Evolutionary conservation across 2,329 filamentous ascomycete species (phyloP), one percentile per base, ranked within the genome.

Genomic region (Phialophora chinensis): DNA sequence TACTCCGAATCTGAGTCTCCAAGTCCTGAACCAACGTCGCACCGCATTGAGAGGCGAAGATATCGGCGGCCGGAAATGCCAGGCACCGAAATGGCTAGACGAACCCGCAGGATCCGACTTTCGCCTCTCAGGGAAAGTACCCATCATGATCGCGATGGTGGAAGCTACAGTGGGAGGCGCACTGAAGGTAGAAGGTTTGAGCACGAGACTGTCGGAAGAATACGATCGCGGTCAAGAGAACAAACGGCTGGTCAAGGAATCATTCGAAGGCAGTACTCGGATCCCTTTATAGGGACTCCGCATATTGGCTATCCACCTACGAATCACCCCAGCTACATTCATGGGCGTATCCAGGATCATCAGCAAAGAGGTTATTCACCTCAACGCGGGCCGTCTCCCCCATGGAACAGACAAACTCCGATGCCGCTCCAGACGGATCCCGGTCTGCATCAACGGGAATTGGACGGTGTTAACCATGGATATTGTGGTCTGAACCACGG

Each of bases 101-200:
- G 53, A 11, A 68, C 35, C 20, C 66, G 42, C 11, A 17, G 66
- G 31, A 25, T 65, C 10, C 59, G 62, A 20, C 63, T 63, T 10
- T 66, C 66, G 2, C 66, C 66, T 38, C 47, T 59, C 11, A 60
- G 53, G n/a, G 58, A 65, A 38, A 55, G 58, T 11, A 57, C 52
- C 29, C 35, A 53, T 29, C 42, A 65, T 31, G 62, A 60, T 14
- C 44, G 31, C 31, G 54, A 61, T 14, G 17, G 47, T 27, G 11
- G 17, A 44, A 47, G 38, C 35, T 27, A 49, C 11, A 29, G 42
- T 17, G 62, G 63, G 20, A 49, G n/a, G 11, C 49, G 29, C 10
- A 52, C 59, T 31, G 57, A 61, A 17, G 58, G 35, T 31, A 59
- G 65, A 17, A 47, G 56, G 17, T 50, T 66, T 53, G 60, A 65